Evolutionary conservation across 1,139 yeast genomes (phyloP).

Genomic region (Yamadazyma sp.): DNA sequence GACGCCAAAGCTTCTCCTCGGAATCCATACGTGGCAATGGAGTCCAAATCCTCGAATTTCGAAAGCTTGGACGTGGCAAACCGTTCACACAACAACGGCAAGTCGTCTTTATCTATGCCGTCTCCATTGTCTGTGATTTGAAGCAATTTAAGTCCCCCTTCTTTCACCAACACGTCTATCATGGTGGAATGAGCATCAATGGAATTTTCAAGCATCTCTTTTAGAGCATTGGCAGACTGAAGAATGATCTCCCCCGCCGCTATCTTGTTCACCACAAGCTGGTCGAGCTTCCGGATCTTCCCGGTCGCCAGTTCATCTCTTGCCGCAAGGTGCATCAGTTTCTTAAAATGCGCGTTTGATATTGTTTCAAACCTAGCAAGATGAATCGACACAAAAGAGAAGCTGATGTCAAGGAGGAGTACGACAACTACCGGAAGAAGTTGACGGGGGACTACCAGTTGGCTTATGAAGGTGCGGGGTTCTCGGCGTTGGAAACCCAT

Average conservation of each 20-base stretch:
- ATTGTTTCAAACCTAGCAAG: not conserved
- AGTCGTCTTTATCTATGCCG: constrained; percentile 48
- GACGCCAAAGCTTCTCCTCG: constrained; percentile 63
- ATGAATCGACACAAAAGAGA: constrained; percentile 2
- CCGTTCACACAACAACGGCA: constrained; percentile 51
- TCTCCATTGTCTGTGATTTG: constrained; percentile 56
- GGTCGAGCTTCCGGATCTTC: constrained; percentile 49
- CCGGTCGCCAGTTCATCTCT: too few species aligned
- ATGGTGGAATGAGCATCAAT: constrained; percentile 51
- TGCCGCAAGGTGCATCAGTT: too few species aligned
- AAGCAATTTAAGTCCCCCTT: constrained; percentile 53
- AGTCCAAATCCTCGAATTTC: constrained; percentile 48
- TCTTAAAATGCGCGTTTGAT: not conserved
- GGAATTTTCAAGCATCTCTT: constrained; percentile 56
- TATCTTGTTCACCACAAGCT: constrained; percentile 76
- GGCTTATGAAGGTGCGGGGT: constrained; percentile 34
- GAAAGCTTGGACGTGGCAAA: constrained; percentile 57
- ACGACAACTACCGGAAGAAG: constrained; percentile 21
- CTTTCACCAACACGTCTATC: constrained; percentile 51
- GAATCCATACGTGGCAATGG: constrained; percentile 57
- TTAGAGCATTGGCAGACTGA: constrained; percentile 80
- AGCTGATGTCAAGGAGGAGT: constrained; percentile 10
- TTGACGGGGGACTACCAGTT: constrained; percentile 20
- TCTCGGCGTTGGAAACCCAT: constrained; percentile 20
- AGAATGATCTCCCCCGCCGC: constrained; percentile 98